These are phyloP conservation scores for Colletotrichum sp. DNA, from an alignment of 2,329 filamentous ascomycete genomes.

Conservation along the genomic window DNA sequence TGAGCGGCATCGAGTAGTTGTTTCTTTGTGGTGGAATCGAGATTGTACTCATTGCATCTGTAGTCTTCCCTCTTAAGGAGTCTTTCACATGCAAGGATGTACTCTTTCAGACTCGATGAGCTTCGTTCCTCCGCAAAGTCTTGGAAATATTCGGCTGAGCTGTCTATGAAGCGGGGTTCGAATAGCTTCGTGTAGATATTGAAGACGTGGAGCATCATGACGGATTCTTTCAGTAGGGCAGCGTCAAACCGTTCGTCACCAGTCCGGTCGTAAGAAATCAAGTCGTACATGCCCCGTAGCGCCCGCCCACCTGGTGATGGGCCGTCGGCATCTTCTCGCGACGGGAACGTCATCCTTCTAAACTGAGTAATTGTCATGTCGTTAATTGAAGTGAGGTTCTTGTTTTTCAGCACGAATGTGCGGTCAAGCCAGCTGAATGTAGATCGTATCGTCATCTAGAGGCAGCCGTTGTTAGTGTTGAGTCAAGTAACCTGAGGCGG, in stretches of 20 bases:
- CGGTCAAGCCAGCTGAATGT: conserved; percentile 96
- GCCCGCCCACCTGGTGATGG: conserved; percentile 41
- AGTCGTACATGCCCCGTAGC: conserved; percentile 70
- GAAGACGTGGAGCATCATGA: conserved; percentile 86
- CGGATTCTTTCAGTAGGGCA: conserved; percentile 72
- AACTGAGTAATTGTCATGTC: conserved; percentile 83
- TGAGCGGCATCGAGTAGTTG: conserved; percentile 78
- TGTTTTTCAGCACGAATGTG: conserved; percentile 80
- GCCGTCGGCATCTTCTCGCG: conserved; percentile 17
- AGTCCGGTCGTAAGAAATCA: conserved; percentile 76
- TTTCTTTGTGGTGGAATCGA: conserved; percentile 84
- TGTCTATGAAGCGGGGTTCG: conserved; percentile 74
- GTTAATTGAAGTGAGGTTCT: conserved; percentile 74
- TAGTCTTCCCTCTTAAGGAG: conserved; percentile 76
- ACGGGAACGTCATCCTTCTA: conserved; percentile 60
- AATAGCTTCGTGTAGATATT: conserved; percentile 81
- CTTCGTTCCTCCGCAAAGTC: conserved; percentile 74
- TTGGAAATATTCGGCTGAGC: conserved; percentile 72
- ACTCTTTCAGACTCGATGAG: conserved; percentile 70
- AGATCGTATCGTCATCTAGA: conserved; percentile 76
- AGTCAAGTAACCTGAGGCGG: background rate
- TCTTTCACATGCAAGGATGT: conserved; percentile 72
- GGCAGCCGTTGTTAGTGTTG: conserved; percentile 6
- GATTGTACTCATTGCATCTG: conserved; percentile 79
- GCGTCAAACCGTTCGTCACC: conserved; percentile 63